These are phyloP conservation scores for Phytophthora megakarya DNA, from an alignment of 352 stramenopile species.

Conservation along the genomic window DNA sequence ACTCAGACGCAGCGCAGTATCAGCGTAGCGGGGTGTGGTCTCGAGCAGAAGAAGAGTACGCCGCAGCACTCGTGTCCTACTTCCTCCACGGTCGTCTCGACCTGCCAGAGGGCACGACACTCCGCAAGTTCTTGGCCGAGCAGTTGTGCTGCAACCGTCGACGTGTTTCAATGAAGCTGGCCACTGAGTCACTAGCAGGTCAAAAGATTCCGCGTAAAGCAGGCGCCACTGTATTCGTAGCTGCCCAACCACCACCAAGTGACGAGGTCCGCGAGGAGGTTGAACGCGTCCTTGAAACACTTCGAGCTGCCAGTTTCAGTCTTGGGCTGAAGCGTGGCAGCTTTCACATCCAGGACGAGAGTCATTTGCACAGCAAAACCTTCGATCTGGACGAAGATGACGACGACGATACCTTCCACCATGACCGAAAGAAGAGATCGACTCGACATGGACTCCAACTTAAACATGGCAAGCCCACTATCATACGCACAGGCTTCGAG, in stretches of 20 bases:
- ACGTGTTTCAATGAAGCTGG: slow-evolving; percentile 78
- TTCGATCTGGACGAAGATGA: slow-evolving; percentile 18
- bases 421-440: slow-evolving; percentile 23
- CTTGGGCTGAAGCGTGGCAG: slow-evolving; percentile 8
- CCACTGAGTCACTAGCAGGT: slow-evolving; percentile 61
- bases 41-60: slow-evolving; percentile 68
- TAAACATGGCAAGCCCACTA: slow-evolving; percentile 55
- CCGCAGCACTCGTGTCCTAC: slow-evolving; percentile 62
- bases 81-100: slow-evolving; percentile 62
- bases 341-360: slow-evolving; percentile 14
- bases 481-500: slow-evolving; percentile 80
- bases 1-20: slow-evolving; percentile 24
- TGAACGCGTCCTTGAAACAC: slow-evolving; percentile 34
- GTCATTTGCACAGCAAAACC: slow-evolving; percentile 6
- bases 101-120: slow-evolving; percentile 58
- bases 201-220: slow-evolving; percentile 71
- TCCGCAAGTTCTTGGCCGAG: slow-evolving; percentile 74
- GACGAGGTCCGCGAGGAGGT: slow-evolving; percentile 41
- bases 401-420: slow-evolving; percentile 6
- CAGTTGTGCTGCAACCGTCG: slow-evolving; percentile 67
- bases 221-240: slow-evolving; percentile 63
- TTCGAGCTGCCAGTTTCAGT: slow-evolving; percentile 48
- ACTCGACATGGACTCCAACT: slow-evolving; percentile 3
- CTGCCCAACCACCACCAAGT: slow-evolving; percentile 40
- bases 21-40: slow-evolving; percentile 68